Base-by-base conservation (phyloP, 805 yeast genomes). In the Saccharomycopsis sp. region DNA sequence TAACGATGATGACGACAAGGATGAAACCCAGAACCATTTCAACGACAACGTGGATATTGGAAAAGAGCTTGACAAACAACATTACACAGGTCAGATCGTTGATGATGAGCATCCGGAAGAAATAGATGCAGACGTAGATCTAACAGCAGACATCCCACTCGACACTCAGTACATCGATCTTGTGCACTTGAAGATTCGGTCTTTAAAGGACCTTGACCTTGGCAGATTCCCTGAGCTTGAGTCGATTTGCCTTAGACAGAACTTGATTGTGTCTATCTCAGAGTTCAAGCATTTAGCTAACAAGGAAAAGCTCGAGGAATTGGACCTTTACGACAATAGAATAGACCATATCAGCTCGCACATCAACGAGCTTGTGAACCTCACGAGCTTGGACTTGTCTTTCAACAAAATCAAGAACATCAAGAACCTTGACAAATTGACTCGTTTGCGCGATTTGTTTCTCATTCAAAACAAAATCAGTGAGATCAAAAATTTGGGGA, bases 261-360 rank as follows among this genome's bases (percentile, higher is more conserved):
- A 94, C 70, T 73, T 90, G 62, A 75, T 94, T 46, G 84, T 87
- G 29, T 79, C 86, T n/a, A 77, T 91, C 44, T 79, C 82, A 50
- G 91, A 83, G 8, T 73, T 92, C 18, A 91, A 91, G 58, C 73
- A 73, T 12, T 66, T 87, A 8, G 60, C 55, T 2, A 81, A 82
- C 16, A 75, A 72, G 46, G 81, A 77, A 1, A 75, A 76, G 0
- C 65, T 94, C 64, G 87, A 81, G 63, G 94, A 90, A 60, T 73
- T 94, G 59, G 99, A 94, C 70, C 76, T 91, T 34, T 94, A 94
- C 68, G 99, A 94, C 71, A 94, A 94, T 71, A 75, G 96, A 64
- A 87, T 94, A 65, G 83, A 85, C 63, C 97, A 91, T 67, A 89
- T 94, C 54, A 84, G 91, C 2, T 82, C 84, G 51, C 85, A 82